Percentiles rank a stretch among this genome's conserved stretches.
Evolutionary conservation across 345 rosid species (phyloP).

Genomic region (Populus ilicifolia): DNA sequence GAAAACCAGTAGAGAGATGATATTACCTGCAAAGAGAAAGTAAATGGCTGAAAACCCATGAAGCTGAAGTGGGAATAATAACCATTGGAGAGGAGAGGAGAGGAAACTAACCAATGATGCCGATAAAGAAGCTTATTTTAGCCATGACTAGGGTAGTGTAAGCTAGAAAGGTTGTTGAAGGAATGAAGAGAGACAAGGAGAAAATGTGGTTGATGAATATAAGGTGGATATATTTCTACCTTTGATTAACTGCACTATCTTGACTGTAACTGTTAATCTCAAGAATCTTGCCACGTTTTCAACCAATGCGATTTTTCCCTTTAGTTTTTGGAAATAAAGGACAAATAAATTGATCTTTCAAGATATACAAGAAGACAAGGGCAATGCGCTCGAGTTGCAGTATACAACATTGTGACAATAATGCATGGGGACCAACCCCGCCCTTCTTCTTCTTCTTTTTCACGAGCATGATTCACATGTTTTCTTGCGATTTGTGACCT

Average conservation of each 20-base stretch:
- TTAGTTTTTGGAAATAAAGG: no score
- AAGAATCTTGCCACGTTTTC: conserved; percentile 10
- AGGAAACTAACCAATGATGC: conserved; percentile 39
- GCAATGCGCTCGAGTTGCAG: no score
- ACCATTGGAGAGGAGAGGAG: not conserved
- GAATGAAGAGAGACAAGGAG: not conserved
- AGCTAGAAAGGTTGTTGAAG: not conserved
- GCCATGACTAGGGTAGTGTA: conserved; percentile 28
- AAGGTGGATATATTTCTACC: not conserved
- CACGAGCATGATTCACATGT: not conserved
- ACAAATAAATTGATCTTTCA: no score
- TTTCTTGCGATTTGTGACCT: not conserved
- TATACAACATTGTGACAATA: not conserved
- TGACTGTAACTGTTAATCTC: not conserved
- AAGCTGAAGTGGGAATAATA: no score
- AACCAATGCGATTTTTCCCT: not conserved
- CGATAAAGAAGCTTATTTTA: conserved; percentile 43
- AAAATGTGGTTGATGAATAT: not conserved
- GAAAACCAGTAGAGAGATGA: conserved; percentile 49
- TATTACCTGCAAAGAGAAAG: conserved; percentile 37
- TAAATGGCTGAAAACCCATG: not conserved
- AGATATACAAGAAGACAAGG: no score
- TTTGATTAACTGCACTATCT: not conserved
- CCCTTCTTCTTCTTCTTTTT: no score
- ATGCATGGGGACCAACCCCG: not conserved